phyloP scores from a whole-genome alignment of 2,329 filamentous ascomycete genomes.

The Clarireedia paspali region DNA sequence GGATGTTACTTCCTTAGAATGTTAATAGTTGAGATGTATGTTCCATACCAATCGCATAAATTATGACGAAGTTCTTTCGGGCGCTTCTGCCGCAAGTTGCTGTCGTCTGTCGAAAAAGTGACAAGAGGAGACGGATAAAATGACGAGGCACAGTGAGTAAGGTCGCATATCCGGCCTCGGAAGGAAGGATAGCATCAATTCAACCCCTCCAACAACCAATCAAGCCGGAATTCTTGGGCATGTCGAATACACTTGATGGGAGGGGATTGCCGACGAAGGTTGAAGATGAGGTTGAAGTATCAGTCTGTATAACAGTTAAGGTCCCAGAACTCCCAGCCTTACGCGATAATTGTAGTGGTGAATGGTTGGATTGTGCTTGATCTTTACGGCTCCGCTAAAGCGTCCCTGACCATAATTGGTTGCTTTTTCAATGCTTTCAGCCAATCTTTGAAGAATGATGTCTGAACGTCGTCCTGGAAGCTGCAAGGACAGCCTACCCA shows the following conservation, averaged over 20 bases:
- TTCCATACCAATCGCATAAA: neutral
- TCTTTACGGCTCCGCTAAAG: neutral
- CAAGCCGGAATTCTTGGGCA: neutral
- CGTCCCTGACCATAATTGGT: conserved; percentile 13
- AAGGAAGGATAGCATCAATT: neutral
- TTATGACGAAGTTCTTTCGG: neutral
- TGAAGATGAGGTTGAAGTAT: conserved; percentile 11
- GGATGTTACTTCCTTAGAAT: conserved; percentile 6
- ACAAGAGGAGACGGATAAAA: neutral
- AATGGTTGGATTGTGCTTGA: conserved; percentile 13
- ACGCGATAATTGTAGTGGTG: conserved; percentile 8
- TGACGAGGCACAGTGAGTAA: neutral
- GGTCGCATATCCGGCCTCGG: conserved; percentile 8
- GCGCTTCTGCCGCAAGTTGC: neutral
- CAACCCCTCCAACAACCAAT: conserved; percentile 1
- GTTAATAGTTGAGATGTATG: neutral
- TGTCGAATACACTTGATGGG: neutral
- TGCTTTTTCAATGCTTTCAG: neutral
- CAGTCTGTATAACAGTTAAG: conserved; percentile 7
- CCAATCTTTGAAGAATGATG: conserved; percentile 10
- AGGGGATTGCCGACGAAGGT: neutral
- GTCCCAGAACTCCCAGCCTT: conserved; percentile 17
- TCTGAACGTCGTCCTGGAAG: neutral
- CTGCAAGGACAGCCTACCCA: conserved; percentile 10
- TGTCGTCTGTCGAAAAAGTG: conserved; percentile 3